Conservation (phyloP, 768 basidiomycete genomes). For the Mrakia hoshinonis region DNA sequence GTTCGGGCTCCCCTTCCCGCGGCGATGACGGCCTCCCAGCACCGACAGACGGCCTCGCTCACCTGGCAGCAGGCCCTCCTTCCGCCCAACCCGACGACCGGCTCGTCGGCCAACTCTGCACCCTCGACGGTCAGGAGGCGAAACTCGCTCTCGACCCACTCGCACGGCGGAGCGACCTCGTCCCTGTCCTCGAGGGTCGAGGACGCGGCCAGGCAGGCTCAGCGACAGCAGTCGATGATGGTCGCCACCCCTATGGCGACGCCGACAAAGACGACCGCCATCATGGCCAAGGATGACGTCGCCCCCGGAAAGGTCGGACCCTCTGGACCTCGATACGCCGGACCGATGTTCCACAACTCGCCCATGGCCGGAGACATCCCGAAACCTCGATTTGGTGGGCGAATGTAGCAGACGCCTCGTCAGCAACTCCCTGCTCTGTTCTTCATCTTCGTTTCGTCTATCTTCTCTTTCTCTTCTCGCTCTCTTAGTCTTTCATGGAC, state of each 20-base stretch:
- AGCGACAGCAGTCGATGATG: not conserved
- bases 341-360: slow-evolving; percentile 23
- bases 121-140: slow-evolving; percentile 3
- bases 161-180: not conserved
- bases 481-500: not conserved
- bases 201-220: not conserved
- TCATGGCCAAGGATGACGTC: slow-evolving; percentile 2
- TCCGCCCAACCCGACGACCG: not conserved
- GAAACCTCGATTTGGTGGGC: slow-evolving; percentile 16
- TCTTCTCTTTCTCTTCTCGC: not conserved
- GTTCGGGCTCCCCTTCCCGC: not conserved
- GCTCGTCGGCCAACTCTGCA: not conserved
- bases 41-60: slow-evolving; percentile 12
- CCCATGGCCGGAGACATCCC: slow-evolving; percentile 19
- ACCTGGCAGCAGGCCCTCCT: slow-evolving; percentile 21
- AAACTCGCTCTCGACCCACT: slow-evolving; percentile 1
- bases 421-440: no score
- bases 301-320: not conserved
- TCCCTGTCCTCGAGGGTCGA: not conserved
- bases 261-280: slow-evolving; percentile 11
- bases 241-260: not conserved
- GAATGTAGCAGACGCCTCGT: not conserved
- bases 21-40: not conserved
- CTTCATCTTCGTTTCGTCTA: not conserved
- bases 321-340: slow-evolving; percentile 15